Base-by-base conservation (phyloP, 208 protist species). In the Trypanosoma rangeli region DNA sequence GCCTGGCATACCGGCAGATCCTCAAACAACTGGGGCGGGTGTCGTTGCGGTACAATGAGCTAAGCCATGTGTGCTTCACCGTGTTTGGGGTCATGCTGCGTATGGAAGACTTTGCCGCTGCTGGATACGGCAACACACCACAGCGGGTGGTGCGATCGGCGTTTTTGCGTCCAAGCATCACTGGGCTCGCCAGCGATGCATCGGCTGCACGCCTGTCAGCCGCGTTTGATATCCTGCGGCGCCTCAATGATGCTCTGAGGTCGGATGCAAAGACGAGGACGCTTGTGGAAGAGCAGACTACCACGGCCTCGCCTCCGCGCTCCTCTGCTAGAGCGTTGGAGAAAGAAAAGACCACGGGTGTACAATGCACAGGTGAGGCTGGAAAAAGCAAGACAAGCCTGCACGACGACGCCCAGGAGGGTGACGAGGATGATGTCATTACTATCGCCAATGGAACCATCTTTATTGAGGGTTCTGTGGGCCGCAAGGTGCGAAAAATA, bases 1-100 rank as follows among this genome's bases (percentile, higher is more conserved):
- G 84, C 16, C 84, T 80, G 8, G 68, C 78, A 5, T 95, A 95
- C 64, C 83, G 90, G 4, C 85, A 91, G 57, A 74, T 95, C 15
- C 78, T 95, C 8, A 82, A 85, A 15, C 76, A 78, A 13, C 59
- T 74, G 24, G 70, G 64, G 9, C 75, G 46, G 44, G 74, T 74
- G 0, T 79, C 69, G 0, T 60, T 72, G 29, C 66, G 53, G 16
- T 90, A 90, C 61, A 33, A 61, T 5, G 83, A 89, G n/a, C 78
- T 78, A 0, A 78, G 86, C 46, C 78, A 94, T 54, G 42, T 92
- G 31, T 89, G 80, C 74, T 93, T 88, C 35, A 78, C 83, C 46
- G 60, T 93, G 16, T 94, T 94, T 50, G 91, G 87, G 29, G 50
- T 91, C 57, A 48, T 84, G 13, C 56, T 94, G 18, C 62, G 68